Evolutionary conservation across 2,329 filamentous ascomycete species (phyloP), one percentile per base, ranked within the genome.

Genomic region (Penicillium concentricum): DNA sequence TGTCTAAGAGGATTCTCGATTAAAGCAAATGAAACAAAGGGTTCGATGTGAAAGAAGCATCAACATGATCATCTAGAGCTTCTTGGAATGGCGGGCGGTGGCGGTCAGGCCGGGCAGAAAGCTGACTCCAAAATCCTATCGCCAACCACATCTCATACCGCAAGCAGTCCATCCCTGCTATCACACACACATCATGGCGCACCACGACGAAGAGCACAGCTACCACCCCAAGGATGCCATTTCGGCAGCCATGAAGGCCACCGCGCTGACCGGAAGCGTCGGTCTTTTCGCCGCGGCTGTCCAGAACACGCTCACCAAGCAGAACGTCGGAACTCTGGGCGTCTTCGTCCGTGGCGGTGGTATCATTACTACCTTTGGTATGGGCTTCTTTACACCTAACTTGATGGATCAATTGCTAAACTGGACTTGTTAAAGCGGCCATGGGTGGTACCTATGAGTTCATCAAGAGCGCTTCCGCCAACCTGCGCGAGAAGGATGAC

Each of bases 401-500:
- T 32, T 39, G 18, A 39, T 54, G 8, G 13, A 15, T 47, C n/a
- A 54, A 53, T 55, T 47, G 44, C 61, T 67, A 53, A 59, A 49
- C 15, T 13, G 8, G 26, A 15, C 22, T 20, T 24, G 45, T 45
- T 65, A 51, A 67, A 92, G 90, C 87, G 70, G 84, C 85, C 39
- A 85, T 87, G 75, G 89, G 90, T 69, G 87, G 85, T 68, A 83
- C 87, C 60, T 96, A 91, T 76, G 83, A 85, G 68, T 96, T 97
- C 80, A 82, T 87, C 67, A 87, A 84, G 67, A 84, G 83, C 66
- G 89, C 90, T 48, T 82, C 88, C 44, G 90, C 91, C 74, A 97
- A 97, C 78, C 80, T 97, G 64, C 87, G 92, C 69, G 83, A 92
- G 76, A 91, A 89, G 79, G 85, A 96, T 57, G 92, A 96, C 72